Evolutionary conservation across 129 eudicot genomes (phyloP).

Genomic region (Centella asiatica): DNA sequence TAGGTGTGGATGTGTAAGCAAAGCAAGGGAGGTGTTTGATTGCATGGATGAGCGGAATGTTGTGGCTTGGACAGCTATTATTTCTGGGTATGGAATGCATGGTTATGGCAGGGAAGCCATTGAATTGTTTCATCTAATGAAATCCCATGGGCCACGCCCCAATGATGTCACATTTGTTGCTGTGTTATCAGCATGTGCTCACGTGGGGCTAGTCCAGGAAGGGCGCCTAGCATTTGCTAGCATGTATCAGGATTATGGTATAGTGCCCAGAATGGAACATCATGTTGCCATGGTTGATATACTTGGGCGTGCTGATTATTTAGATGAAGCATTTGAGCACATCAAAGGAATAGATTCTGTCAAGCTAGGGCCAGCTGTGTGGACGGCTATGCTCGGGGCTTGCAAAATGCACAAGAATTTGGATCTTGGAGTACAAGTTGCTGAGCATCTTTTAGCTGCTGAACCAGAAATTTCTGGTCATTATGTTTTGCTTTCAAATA

Average conservation of each 20-base stretch:
- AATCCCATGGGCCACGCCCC: conserved; percentile 32
- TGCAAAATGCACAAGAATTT: conserved; percentile 61
- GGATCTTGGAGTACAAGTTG: conserved; percentile 45
- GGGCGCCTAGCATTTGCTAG: conserved; percentile 31
- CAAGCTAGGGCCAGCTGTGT: conserved; percentile 33
- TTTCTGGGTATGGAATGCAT: conserved; percentile 50
- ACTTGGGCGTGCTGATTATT: conserved; percentile 54
- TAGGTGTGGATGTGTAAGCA: conserved; percentile 44
- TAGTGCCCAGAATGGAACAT: conserved; percentile 41
- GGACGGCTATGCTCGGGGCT: conserved; percentile 71
- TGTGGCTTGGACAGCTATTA: conserved; percentile 62
- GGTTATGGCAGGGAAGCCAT: conserved; percentile 56
- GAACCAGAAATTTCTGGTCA: conserved; percentile 57
- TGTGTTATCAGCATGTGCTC: conserved; percentile 57
- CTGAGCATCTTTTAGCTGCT: conserved; percentile 41
- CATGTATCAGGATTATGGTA: conserved; percentile 33
- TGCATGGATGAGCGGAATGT: conserved; percentile 36
- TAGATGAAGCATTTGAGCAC: conserved; percentile 40
- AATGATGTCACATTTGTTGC: conserved; percentile 47
- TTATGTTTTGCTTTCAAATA: conserved; percentile 49
- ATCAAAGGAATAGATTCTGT: conserved; percentile 23
- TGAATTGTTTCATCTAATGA: conserved; percentile 41
- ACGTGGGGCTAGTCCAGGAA: conserved; percentile 47
- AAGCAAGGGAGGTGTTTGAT: conserved; percentile 50
- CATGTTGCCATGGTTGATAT: conserved; percentile 72